Conservation (phyloP, 805 yeast species). For the Danielia reshetovae region DNA sequence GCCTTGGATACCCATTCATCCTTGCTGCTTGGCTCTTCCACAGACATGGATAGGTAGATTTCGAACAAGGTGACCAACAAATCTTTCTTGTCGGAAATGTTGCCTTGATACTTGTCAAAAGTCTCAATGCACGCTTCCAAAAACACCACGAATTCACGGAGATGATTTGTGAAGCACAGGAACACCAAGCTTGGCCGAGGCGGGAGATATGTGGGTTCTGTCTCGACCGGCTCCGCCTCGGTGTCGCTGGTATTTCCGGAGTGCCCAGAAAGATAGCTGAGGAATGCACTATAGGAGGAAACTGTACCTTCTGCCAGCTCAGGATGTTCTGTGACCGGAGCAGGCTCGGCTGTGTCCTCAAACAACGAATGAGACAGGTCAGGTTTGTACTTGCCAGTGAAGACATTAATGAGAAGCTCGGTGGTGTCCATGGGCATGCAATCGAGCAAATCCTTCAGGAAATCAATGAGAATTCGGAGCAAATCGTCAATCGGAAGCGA, state of each 20-base stretch:
- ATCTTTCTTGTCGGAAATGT: slow-evolving; percentile 63
- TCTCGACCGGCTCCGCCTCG: slow-evolving; percentile 1
- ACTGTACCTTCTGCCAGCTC: slow-evolving; percentile 4
- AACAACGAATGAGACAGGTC: slow-evolving; percentile 10
- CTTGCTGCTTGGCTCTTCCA: slow-evolving; percentile 24
- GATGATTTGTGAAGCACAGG: slow-evolving; percentile 80
- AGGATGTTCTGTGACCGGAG: neutral
- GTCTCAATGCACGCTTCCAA: slow-evolving; percentile 85
- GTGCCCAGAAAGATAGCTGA: slow-evolving; percentile 13
- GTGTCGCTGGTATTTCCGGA: slow-evolving; percentile 2
- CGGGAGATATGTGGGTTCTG: slow-evolving; percentile 73
- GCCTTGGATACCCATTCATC: slow-evolving; percentile 69
- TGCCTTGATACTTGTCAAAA: slow-evolving; percentile 73
- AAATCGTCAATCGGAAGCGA: slow-evolving; percentile 74
- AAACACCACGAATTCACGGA: slow-evolving; percentile 85
- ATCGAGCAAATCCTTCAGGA: slow-evolving; percentile 62
- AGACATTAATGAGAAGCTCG: slow-evolving; percentile 74
- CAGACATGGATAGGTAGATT: slow-evolving; percentile 63
- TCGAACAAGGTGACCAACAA: slow-evolving; percentile 78
- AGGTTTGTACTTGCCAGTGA: slow-evolving; percentile 78
- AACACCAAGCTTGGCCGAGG: slow-evolving; percentile 87
- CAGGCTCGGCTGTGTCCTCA: neutral
- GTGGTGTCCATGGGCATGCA: slow-evolving; percentile 77
- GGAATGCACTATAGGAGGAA: slow-evolving; percentile 15
- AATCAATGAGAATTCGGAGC: slow-evolving; percentile 62